Evolutionary conservation across 2,329 filamentous ascomycete species (phyloP).

Genomic region (Beauveria pseudobassiana): DNA sequence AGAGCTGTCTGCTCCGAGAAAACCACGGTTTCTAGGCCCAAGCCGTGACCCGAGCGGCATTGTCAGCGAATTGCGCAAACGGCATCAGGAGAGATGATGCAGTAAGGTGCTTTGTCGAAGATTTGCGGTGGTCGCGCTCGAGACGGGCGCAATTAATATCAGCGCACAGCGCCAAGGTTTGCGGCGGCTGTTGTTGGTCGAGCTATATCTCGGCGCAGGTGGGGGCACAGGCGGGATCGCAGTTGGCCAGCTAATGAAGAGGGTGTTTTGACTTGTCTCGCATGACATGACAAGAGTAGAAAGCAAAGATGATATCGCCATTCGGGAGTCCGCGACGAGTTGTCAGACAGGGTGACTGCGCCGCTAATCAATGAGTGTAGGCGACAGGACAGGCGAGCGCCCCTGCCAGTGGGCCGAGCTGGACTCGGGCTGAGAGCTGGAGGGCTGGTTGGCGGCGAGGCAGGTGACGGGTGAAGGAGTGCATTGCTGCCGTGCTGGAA

Average conservation of each 20-base stretch:
- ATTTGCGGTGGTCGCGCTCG: neutral
- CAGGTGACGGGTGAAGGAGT: too few relatives aligned
- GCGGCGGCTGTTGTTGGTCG: neutral
- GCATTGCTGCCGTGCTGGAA: neutral
- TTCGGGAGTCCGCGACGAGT: neutral
- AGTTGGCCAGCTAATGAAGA: neutral
- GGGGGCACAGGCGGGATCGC: neutral
- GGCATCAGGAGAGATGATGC: neutral
- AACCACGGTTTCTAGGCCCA: constrained; percentile 38
- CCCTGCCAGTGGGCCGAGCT: constrained; percentile 7
- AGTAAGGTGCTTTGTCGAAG: neutral
- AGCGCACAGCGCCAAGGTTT: constrained; percentile 1
- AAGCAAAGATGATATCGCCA: neutral
- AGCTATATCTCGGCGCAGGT: neutral
- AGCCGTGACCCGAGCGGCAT: constrained; percentile 25
- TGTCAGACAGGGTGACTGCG: neutral
- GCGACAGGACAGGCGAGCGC: constrained; percentile 1
- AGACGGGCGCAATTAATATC: constrained; percentile 8
- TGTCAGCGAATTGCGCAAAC: neutral
- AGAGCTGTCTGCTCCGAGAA: constrained; percentile 42
- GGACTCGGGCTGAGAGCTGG: constrained; percentile 7
- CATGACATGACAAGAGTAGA: constrained; percentile 3
- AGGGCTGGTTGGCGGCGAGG: constrained; percentile 6
- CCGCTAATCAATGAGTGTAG: constrained; percentile 6
- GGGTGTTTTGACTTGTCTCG: neutral